Conservation (phyloP, 169 alveolate genomes). For the Plasmodium gallinaceum region DNA sequence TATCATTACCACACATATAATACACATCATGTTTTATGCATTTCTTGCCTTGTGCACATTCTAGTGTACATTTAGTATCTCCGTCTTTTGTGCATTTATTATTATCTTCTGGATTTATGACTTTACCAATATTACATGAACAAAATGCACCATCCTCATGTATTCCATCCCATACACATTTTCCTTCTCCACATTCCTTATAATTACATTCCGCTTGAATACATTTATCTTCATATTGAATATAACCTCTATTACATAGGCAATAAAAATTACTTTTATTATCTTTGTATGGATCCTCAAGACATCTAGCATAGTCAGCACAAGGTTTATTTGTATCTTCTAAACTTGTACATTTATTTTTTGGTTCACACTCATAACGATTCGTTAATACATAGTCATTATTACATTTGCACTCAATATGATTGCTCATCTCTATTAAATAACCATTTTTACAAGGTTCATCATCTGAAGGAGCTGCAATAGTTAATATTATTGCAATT, state of each 20-base stretch:
- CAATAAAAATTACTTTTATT: neutral
- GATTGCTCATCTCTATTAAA: conserved; percentile 33
- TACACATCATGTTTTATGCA: conserved; percentile 1
- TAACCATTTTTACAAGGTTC: conserved; percentile 43
- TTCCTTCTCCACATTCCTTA: conserved; percentile 25
- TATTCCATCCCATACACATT: conserved; percentile 12
- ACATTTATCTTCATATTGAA: neutral
- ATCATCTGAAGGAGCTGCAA: conserved; percentile 22
- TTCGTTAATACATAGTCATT: conserved; percentile 13
- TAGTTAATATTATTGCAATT: conserved; percentile 9
- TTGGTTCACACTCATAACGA: conserved; percentile 29
- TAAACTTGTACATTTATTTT: neutral
- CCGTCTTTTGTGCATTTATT: conserved; percentile 25
- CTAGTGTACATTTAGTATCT: conserved; percentile 19
- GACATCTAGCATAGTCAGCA: conserved; percentile 34
- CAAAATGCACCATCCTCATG: neutral
- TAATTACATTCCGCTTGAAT: neutral
- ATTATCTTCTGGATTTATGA: neutral
- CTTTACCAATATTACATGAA: conserved; percentile 41
- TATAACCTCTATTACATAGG: neutral
- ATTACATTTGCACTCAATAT: conserved; percentile 39
- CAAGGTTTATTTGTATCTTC: conserved; percentile 19
- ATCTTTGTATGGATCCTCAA: neutral
- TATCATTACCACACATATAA: conserved; percentile 25
- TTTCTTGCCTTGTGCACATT: conserved; percentile 21